These are phyloP conservation scores for Ambrosia hybrid DNA, from an alignment of 140 eudicot genomes.

Conservation along the genomic window DNA sequence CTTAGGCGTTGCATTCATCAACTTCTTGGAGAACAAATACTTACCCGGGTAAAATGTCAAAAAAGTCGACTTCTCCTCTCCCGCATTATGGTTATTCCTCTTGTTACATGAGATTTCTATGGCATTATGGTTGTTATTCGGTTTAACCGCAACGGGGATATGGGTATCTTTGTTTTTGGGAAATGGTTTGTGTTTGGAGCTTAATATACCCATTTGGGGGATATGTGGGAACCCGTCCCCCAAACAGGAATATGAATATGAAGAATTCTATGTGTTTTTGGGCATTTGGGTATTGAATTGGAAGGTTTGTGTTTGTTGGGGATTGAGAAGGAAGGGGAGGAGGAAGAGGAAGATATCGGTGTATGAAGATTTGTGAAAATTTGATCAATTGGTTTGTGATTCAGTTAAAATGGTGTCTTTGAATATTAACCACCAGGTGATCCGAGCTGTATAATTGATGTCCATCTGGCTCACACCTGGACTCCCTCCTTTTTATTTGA, in stretches of 20 bases:
- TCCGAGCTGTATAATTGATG: constrained; percentile 16
- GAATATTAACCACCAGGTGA: constrained; percentile 31
- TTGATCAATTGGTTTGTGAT: constrained; percentile 2
- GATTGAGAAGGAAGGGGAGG: constrained; percentile 30
- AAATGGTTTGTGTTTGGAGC: constrained; percentile 22
- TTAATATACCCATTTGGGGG: constrained; percentile 46
- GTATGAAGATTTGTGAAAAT: constrained; percentile 1
- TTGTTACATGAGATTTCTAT: no score
- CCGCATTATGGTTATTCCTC: no score
- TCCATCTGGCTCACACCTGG: not conserved
- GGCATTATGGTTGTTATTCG: not conserved
- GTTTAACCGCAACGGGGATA: not conserved
- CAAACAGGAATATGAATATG: constrained; percentile 31
- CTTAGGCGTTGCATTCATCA: constrained; percentile 25
- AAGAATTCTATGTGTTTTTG: constrained; percentile 17
- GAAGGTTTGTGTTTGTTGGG: constrained; percentile 5
- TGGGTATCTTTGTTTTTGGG: constrained; percentile 2
- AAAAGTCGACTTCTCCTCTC: constrained; percentile 31
- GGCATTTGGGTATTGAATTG: constrained; percentile 8
- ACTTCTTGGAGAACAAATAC: constrained; percentile 30
- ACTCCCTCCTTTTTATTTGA: no score
- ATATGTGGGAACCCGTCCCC: constrained; percentile 31
- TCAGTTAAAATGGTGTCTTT: constrained; percentile 10
- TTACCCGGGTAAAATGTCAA: constrained; percentile 32
- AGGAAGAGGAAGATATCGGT: constrained; percentile 21